Evolutionary conservation across 2,329 filamentous ascomycete genomes (phyloP).

Genomic region (Fusarium brachygibbosum): DNA sequence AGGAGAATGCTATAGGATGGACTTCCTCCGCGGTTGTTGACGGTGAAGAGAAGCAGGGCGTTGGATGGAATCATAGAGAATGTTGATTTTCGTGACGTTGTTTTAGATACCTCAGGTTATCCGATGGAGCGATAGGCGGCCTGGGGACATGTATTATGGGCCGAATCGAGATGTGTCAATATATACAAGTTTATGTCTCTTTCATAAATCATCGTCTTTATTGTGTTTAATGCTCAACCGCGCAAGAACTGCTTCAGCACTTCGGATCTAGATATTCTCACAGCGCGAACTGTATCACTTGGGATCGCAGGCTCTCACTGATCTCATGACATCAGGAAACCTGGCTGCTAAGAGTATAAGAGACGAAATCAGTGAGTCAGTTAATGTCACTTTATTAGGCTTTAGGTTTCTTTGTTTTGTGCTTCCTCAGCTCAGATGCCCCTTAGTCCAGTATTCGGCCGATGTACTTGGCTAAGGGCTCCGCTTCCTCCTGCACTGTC

Average conservation of each 20-base stretch:
- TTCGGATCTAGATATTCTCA: background rate
- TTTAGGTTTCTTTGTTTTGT: no score
- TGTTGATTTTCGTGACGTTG: conserved; percentile 46
- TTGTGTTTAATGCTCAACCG: background rate
- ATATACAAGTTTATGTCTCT: conserved; percentile 35
- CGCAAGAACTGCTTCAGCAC: background rate
- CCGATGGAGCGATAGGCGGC: conserved; percentile 24
- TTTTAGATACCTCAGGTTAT: conserved; percentile 40
- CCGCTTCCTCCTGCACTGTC: conserved; percentile 66
- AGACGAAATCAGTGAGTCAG: no score
- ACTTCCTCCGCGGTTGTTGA: conserved; percentile 19
- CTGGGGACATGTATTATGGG: conserved; percentile 44
- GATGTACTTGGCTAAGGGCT: conserved; percentile 62
- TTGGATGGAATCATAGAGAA: conserved; percentile 50
- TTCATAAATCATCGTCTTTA: background rate
- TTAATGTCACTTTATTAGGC: background rate
- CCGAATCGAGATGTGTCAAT: conserved; percentile 41
- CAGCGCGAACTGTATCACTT: background rate
- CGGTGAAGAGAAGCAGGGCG: conserved; percentile 44
- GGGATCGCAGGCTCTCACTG: background rate
- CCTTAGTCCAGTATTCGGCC: conserved; percentile 53
- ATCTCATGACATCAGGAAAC: background rate
- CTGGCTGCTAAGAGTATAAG: no score
- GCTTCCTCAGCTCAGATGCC: no score
- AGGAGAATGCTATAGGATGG: conserved; percentile 54